phyloP scores from a whole-genome alignment of 495 filamentous ascomycete genomes.

The Penicillium roqueforti region DNA sequence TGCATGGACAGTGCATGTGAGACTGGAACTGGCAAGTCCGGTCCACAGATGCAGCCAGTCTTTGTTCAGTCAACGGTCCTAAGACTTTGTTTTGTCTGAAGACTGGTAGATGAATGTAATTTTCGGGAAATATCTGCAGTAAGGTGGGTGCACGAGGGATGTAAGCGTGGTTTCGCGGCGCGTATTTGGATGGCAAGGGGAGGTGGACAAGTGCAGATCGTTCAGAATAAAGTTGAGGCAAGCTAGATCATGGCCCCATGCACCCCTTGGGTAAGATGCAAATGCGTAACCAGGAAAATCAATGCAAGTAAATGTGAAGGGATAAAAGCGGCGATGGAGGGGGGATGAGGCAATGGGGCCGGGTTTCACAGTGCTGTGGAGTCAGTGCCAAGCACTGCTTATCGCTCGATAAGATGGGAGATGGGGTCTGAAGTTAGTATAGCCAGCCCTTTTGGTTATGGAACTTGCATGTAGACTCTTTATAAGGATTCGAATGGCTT shows the following conservation, averaged over 20 bases:
- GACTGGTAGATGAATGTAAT: neutral
- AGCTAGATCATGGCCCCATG: conserved; percentile 4
- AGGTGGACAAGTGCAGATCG: neutral
- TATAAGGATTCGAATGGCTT: neutral
- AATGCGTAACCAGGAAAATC: neutral
- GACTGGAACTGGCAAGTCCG: neutral
- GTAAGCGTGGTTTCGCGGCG: conserved; percentile 1
- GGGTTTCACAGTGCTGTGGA: conserved; percentile 23
- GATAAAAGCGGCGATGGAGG: conserved; percentile 21
- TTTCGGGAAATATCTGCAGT: neutral
- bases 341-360: conserved; percentile 27
- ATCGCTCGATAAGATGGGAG: conserved; percentile 26
- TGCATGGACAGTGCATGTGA: conserved; percentile 16
- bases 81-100: neutral
- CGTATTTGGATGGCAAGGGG: conserved; percentile 2
- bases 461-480: neutral
- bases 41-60: neutral
- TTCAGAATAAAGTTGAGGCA: neutral
- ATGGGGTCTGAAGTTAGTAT: conserved; percentile 1
- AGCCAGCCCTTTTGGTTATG: neutral
- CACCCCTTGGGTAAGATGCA: conserved; percentile 11
- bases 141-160: neutral
- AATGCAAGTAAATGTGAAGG: conserved; percentile 13
- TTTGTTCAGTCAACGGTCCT: neutral
- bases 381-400: conserved; percentile 24